Evolutionary conservation across 345 rosid species (phyloP).

Genomic region (Eucalyptus virginea): DNA sequence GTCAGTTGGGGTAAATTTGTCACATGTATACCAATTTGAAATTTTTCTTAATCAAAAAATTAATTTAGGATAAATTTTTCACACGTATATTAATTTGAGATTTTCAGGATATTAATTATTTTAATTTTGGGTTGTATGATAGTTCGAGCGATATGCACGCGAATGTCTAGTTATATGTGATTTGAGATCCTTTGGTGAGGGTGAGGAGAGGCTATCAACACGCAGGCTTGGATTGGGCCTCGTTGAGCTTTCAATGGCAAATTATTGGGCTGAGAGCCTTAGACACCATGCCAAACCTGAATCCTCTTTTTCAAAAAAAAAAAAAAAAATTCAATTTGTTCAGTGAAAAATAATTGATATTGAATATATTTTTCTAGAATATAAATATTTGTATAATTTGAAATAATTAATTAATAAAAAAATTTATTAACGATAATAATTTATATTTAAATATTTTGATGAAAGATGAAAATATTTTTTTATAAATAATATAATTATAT

Average conservation of each 20-base stretch:
- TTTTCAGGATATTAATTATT: background rate
- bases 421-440: too few relatives aligned
- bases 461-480: fast-evolving
- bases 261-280: background rate
- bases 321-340: background rate
- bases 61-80: fast-evolving
- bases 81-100: fast-evolving
- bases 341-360: background rate
- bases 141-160: background rate
- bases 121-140: background rate
- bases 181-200: background rate
- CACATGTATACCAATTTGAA: fast-evolving
- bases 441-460: too few relatives aligned
- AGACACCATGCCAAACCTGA: background rate
- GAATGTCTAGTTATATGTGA: background rate
- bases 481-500: background rate
- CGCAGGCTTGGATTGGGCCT: background rate
- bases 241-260: background rate
- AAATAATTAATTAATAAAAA: too few relatives aligned
- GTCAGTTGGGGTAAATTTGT: too few relatives aligned
- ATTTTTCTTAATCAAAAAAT: too few relatives aligned
- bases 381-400: fast-evolving
- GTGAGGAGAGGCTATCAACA: background rate
- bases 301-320: background rate
- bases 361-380: background rate